phyloP scores from a whole-genome alignment of 164 flowering plant genomes.

The Annona cherimola region DNA sequence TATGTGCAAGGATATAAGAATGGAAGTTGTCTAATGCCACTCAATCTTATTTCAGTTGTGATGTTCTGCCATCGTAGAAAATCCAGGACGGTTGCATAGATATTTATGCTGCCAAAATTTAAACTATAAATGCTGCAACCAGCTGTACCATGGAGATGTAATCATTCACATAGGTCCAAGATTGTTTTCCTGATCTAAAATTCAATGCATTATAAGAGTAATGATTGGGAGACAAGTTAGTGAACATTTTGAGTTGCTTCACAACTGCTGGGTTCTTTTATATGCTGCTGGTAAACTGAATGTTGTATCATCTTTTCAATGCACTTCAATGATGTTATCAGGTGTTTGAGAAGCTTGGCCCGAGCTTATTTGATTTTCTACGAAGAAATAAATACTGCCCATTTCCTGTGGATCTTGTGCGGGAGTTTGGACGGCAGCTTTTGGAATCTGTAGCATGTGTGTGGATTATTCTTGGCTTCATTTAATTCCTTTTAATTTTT shows the following conservation, averaged over 20 bases:
- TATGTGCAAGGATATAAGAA: not conserved
- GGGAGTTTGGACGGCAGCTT: slow-evolving; percentile 92
- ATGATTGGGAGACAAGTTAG: not conserved
- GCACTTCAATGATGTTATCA: slow-evolving; percentile 63
- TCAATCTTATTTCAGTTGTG: not conserved
- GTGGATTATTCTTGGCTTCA: slow-evolving; percentile 45
- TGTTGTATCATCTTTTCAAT: slow-evolving; percentile 46
- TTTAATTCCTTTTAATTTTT: slow-evolving; percentile 11
- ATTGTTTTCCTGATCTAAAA: not conserved
- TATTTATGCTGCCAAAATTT: not conserved
- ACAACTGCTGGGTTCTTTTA: slow-evolving; percentile 8
- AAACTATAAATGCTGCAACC: not conserved
- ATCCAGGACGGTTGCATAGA: not conserved
- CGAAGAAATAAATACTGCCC: slow-evolving; percentile 75
- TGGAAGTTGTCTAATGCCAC: not conserved
- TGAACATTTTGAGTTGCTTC: not conserved
- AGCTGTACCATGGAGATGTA: not conserved
- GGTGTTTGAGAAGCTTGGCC: slow-evolving; percentile 99
- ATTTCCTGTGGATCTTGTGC: slow-evolving; percentile 91
- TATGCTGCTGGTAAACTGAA: slow-evolving; percentile 25
- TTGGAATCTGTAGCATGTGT: slow-evolving; percentile 98
- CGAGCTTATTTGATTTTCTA: slow-evolving; percentile 93
- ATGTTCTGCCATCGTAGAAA: not conserved
- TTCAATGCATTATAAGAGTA: not conserved
- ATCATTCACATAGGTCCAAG: not conserved